Evolutionary conservation across 73 alveolate species (phyloP), one percentile per base, ranked within the genome.

Genomic region (Effrenium voratum): DNA sequence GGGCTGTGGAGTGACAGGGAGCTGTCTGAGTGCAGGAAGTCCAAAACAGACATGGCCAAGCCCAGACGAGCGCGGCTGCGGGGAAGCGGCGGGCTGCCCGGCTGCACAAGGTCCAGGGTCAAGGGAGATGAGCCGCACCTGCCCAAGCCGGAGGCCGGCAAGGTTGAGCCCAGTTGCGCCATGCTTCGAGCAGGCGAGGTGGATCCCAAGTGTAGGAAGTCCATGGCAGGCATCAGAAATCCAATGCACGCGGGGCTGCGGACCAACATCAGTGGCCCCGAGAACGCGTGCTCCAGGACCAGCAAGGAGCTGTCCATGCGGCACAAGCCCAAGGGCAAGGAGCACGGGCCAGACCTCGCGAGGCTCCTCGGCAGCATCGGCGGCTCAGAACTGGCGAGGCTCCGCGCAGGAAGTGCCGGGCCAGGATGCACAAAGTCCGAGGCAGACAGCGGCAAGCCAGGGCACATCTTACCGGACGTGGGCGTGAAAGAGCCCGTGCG

Each of bases 41-140:
- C 92, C 28, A 40, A 55, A 2, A 55, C 92, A 4, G 75, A 49
- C 36, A 45, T 24, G 2, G 68, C 79, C 5, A 44, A 50, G 19
- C 92, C 98, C 16, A 47, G 92, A 47, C 68, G 81, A 3, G 68
- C 98, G 16, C 36, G 66, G 80, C 83, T 75, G 8, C 55, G 79
- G 32, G 66, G 15, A 19, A 50, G 82, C 47, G 75, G 15, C 6
- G 66, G 43, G 10, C 15, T 40, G 49, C 57, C 91, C 5, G 63
- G 63, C 57, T 44, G 52, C 26, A 30, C 52, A 43, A 3, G 15
- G 76, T 50, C 91, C 22, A 22, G 34, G 8, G 47, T 13, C 38
- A 47, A 52, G 0, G 75, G 66, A 26, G 81, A 28, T 36, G 49
- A 55, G 59, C 34, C 80, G 26, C 34, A 4, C 22, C 92, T 30